phyloP scores from a whole-genome alignment of 371 early-diverging fungal genomes.

The Mortierella sp. region DNA sequence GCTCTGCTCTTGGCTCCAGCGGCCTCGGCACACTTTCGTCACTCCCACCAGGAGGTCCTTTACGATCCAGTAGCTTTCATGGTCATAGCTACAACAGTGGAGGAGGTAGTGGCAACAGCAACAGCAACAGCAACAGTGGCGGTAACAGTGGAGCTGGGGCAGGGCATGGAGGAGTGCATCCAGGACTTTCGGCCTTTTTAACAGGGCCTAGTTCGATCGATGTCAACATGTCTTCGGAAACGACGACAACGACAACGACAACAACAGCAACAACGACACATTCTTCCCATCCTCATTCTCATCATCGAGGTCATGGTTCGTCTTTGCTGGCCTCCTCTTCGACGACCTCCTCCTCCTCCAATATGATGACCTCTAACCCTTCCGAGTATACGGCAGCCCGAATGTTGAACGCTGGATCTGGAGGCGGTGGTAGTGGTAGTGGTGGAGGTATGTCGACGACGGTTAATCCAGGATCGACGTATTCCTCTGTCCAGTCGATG shows the following conservation, averaged over 20 bases:
- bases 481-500: not conserved
- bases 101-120: too few relatives aligned
- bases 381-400: not conserved
- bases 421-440: not conserved
- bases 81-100: too few relatives aligned
- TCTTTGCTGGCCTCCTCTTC: too few relatives aligned
- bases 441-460: not conserved
- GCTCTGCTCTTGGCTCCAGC: slow-evolving; percentile 12
- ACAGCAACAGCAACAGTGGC: slow-evolving; percentile 7
- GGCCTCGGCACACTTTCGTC: too few relatives aligned
- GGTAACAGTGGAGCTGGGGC: slow-evolving; percentile 2
- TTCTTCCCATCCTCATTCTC: too few relatives aligned
- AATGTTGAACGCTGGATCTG: not conserved
- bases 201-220: slow-evolving; percentile 23
- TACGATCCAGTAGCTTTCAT: too few relatives aligned
- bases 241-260: not conserved
- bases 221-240: not conserved
- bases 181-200: slow-evolving; percentile 39
- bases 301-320: too few relatives aligned
- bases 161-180: slow-evolving; percentile 22
- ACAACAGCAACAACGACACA: slow-evolving; percentile 8
- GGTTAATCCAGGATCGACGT: too few relatives aligned
- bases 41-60: too few relatives aligned
- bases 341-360: too few relatives aligned
- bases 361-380: not conserved